These are phyloP conservation scores for Kodamaea leandrae DNA, from an alignment of 805 yeast genomes.

Conservation along the genomic window DNA sequence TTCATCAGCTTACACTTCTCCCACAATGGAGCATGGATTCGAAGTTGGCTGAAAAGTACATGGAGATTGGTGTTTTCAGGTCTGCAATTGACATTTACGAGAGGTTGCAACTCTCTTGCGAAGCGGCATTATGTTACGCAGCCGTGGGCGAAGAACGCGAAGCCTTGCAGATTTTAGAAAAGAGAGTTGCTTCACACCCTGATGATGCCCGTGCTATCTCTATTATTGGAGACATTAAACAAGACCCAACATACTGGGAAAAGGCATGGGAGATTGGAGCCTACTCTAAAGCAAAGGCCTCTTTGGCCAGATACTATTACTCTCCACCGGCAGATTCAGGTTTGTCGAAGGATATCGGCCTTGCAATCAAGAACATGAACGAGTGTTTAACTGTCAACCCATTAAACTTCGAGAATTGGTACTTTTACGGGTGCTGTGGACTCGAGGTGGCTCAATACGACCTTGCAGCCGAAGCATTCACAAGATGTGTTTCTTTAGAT, in stretches of 20 bases:
- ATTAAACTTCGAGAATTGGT: slow-evolving; percentile 79
- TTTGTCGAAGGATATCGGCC: slow-evolving; percentile 45
- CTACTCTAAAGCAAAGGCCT: slow-evolving; percentile 81
- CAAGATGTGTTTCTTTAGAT: slow-evolving; percentile 84
- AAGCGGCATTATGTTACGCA: slow-evolving; percentile 88
- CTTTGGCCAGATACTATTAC: slow-evolving; percentile 72
- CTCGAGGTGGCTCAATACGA: slow-evolving; percentile 69
- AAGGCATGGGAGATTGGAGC: slow-evolving; percentile 84
- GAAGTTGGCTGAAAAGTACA: slow-evolving; percentile 77
- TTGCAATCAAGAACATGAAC: slow-evolving; percentile 64
- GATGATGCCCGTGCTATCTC: slow-evolving; percentile 81
- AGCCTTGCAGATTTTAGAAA: slow-evolving; percentile 59
- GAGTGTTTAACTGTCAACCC: slow-evolving; percentile 77
- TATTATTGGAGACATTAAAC: slow-evolving; percentile 80
- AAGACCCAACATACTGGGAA: slow-evolving; percentile 74
- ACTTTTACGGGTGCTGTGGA: slow-evolving; percentile 87
- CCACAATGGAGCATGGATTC: slow-evolving; percentile 87
- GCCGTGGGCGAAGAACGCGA: slow-evolving; percentile 70
- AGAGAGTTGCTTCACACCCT: slow-evolving; percentile 55
- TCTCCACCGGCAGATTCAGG: slow-evolving; percentile 60
- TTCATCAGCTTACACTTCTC: slow-evolving; percentile 71
- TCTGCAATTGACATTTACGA: slow-evolving; percentile 90
- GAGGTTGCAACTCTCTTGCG: slow-evolving; percentile 70
- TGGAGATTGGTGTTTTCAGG: slow-evolving; percentile 78
- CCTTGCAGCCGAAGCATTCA: slow-evolving; percentile 86